These are phyloP conservation scores for Euphorbia peplus DNA, from an alignment of 345 rosid genomes.

Conservation along the genomic window DNA sequence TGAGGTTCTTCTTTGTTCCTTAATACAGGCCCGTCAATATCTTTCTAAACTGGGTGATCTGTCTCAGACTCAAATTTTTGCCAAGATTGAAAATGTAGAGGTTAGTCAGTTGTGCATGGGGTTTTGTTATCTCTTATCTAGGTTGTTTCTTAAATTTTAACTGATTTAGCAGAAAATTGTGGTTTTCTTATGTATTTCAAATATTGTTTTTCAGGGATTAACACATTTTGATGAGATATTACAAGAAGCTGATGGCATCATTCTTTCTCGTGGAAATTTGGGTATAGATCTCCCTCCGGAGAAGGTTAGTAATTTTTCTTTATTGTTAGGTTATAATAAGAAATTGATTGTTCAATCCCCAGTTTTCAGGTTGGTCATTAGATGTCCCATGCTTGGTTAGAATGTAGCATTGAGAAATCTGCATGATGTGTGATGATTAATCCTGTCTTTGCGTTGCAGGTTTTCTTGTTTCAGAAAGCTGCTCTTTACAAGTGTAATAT, in stretches of 20 bases:
- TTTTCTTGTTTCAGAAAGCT: constrained; percentile 91
- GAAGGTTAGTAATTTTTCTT: constrained; percentile 51
- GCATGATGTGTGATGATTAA: constrained; percentile 5
- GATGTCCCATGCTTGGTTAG: not conserved
- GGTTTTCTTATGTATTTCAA: not conserved
- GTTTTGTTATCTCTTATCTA: not conserved
- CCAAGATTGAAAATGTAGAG: constrained; percentile 93
- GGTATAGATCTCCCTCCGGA: constrained; percentile 98
- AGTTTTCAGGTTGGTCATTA: not conserved
- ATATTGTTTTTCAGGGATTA: constrained; percentile 52
- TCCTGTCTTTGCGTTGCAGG: constrained; percentile 42
- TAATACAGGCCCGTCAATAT: constrained; percentile 73
- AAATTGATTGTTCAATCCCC: not conserved
- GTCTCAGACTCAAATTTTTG: constrained; percentile 85
- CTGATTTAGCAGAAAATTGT: not conserved
- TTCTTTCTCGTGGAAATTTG: constrained; percentile 96
- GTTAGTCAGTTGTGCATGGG: constrained; percentile 34
- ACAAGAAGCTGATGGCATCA: constrained; percentile 97
- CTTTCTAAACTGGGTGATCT: constrained; percentile 84
- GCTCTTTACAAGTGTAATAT: constrained; percentile 96
- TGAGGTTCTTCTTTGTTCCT: not conserved
- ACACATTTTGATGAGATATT: constrained; percentile 97
- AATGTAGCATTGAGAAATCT: not conserved
- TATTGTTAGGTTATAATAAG: not conserved
- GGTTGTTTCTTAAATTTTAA: not conserved